Conservation (phyloP, 1,284 basidiomycete genomes). For the Pholiota adiposa region DNA sequence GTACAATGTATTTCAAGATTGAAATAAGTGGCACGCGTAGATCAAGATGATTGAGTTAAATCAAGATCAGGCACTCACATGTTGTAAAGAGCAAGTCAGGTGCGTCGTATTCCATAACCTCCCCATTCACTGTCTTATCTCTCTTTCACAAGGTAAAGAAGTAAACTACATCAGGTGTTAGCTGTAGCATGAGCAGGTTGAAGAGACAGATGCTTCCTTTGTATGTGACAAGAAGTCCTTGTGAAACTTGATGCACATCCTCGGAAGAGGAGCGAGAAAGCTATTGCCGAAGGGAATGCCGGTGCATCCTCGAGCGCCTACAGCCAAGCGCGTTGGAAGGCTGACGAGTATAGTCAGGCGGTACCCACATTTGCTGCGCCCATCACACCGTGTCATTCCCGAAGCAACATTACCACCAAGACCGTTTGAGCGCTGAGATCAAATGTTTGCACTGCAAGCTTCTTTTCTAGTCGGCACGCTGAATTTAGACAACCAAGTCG, state of each 20-base stretch:
- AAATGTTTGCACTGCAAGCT: neutral
- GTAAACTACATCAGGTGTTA: slow-evolving; percentile 6
- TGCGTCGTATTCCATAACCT: neutral
- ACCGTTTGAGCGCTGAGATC: slow-evolving; percentile 3
- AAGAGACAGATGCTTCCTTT: neutral
- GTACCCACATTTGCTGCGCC: slow-evolving; percentile 7
- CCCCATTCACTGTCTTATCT: slow-evolving; percentile 9
- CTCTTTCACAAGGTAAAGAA: slow-evolving; percentile 6
- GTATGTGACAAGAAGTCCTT: neutral
- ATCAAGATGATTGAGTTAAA: slow-evolving; percentile 7
- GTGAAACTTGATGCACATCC: neutral
- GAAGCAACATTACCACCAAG: neutral
- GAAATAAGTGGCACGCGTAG: neutral
- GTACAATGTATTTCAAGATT: slow-evolving; percentile 7
- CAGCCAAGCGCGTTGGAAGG: neutral
- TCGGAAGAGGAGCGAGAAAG: neutral
- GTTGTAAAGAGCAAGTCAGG: slow-evolving; percentile 5
- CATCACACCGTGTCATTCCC: slow-evolving; percentile 4
- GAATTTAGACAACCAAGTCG: neutral
- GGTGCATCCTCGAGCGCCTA: slow-evolving; percentile 16
- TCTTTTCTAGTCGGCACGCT: slow-evolving; percentile 4
- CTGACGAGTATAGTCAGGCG: slow-evolving; percentile 4
- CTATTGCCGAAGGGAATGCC: slow-evolving; percentile 6
- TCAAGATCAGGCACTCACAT: slow-evolving; percentile 18
- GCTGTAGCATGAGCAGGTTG: neutral